These are phyloP conservation scores for Aspergillus sp. DNA, from an alignment of 2,329 filamentous ascomycete species.

Conservation along the genomic window DNA sequence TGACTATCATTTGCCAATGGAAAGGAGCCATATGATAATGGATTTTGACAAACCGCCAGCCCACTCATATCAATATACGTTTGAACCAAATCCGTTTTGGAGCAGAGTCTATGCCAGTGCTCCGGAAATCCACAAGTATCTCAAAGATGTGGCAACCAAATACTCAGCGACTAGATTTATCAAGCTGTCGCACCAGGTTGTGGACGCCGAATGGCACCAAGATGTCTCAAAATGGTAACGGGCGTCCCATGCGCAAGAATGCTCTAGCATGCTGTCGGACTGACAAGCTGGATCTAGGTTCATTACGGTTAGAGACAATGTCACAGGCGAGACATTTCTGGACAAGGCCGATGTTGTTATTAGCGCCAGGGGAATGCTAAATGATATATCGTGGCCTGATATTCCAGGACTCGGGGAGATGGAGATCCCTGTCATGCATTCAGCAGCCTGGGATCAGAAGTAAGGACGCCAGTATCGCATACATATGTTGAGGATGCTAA, in stretches of 20 bases:
- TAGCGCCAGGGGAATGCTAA: background rate
- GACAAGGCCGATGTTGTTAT: constrained; percentile 5
- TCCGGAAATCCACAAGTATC: constrained; percentile 37
- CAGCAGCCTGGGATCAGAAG: constrained; percentile 22
- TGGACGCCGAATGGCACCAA: constrained; percentile 34
- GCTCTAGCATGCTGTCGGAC: too few relatives aligned
- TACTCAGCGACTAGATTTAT: constrained; percentile 20
- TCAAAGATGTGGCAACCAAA: constrained; percentile 33
- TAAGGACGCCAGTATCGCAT: constrained; percentile 8
- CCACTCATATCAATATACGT: constrained; percentile 35
- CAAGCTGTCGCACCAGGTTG: constrained; percentile 24
- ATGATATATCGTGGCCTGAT: constrained; percentile 15
- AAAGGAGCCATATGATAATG: too few relatives aligned
- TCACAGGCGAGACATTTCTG: constrained; percentile 28
- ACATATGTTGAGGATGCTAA: too few relatives aligned
- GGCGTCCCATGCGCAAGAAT: too few relatives aligned
- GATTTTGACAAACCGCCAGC: constrained; percentile 1
- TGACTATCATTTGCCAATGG: too few relatives aligned
- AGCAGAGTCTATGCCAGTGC: constrained; percentile 34
- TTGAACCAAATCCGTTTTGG: constrained; percentile 39
- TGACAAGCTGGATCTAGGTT: too few relatives aligned
- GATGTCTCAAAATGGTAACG: background rate
- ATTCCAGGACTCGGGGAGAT: constrained; percentile 21
- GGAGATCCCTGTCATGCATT: constrained; percentile 23
- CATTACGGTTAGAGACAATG: background rate